Evolutionary conservation across 208 protist genomes (phyloP).

Genomic region (Leishmania aethiopica): DNA sequence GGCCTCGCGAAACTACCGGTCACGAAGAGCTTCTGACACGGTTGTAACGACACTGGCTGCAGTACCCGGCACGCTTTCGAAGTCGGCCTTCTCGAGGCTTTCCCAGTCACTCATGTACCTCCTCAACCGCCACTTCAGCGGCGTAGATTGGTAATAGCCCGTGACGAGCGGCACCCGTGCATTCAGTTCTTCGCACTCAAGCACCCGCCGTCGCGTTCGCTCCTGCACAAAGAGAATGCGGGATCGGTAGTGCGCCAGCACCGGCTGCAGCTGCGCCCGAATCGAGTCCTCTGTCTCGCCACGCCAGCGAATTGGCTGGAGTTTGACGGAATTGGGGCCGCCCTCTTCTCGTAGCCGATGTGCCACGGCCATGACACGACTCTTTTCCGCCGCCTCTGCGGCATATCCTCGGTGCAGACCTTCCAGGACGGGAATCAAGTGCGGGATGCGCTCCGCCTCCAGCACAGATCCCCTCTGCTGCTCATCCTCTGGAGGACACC

Average conservation of each 20-base stretch:
- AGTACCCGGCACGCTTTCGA: slow-evolving; percentile 9
- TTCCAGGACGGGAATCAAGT: slow-evolving; percentile 43
- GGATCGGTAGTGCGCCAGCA: slow-evolving; percentile 51
- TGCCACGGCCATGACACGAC: slow-evolving; percentile 12
- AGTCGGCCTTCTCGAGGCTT: not conserved
- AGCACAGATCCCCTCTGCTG: not conserved
- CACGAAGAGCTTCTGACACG: slow-evolving; percentile 10
- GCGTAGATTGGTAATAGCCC: slow-evolving; percentile 18
- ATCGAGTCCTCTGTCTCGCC: slow-evolving; percentile 37
- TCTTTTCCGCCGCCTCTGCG: slow-evolving; percentile 11
- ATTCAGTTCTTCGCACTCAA: slow-evolving; percentile 51
- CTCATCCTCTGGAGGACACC: slow-evolving; percentile 25
- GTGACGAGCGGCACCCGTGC: slow-evolving; percentile 26
- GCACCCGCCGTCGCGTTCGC: slow-evolving; percentile 37
- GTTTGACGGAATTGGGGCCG: slow-evolving; percentile 16
- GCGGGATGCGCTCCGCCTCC: slow-evolving; percentile 26
- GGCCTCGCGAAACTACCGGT: slow-evolving; percentile 18
- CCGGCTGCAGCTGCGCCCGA: slow-evolving; percentile 34
- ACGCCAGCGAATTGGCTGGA: slow-evolving; percentile 45
- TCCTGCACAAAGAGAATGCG: slow-evolving; percentile 61
- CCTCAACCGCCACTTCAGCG: slow-evolving; percentile 16
- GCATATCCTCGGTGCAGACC: not conserved
- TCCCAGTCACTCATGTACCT: slow-evolving; percentile 1
- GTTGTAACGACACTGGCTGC: slow-evolving; percentile 12
- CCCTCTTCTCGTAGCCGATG: slow-evolving; percentile 24